phyloP scores from a whole-genome alignment of 768 basidiomycete species.

The Kondoa malvinella region DNA sequence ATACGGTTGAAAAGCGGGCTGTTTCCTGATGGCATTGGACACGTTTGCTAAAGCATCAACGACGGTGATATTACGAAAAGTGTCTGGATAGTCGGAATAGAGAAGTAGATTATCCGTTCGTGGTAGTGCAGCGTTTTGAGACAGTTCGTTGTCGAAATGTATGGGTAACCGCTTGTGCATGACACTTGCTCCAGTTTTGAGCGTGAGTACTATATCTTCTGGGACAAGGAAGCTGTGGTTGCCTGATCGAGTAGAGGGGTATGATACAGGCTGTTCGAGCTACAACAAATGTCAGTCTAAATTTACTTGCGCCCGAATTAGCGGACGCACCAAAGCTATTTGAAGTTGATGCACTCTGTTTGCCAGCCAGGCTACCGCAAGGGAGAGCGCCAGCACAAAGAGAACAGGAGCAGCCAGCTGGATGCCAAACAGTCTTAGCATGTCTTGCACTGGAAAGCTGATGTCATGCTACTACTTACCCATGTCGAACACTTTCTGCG shows the following conservation, averaged over 20 bases:
- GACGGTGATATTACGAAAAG: neutral
- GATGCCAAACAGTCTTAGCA: too few relatives aligned
- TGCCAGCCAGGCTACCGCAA: too few relatives aligned
- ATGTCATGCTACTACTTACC: too few relatives aligned
- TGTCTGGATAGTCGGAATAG: neutral
- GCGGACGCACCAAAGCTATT: too few relatives aligned
- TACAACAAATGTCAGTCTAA: too few relatives aligned
- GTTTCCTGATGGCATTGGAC: neutral
- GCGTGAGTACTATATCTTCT: neutral
- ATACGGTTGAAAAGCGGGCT: conserved; percentile 1
- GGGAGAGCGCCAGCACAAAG: too few relatives aligned
- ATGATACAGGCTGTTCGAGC: neutral
- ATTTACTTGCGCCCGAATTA: too few relatives aligned
- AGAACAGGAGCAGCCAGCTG: too few relatives aligned
- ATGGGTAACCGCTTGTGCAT: neutral
- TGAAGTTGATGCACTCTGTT: too few relatives aligned
- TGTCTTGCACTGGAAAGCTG: too few relatives aligned
- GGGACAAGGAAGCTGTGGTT: neutral
- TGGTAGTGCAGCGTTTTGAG: neutral
- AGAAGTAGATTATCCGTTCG: neutral
- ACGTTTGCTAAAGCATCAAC: neutral
- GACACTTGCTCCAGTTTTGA: conserved; percentile 1
- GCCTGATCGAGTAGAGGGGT: neutral
- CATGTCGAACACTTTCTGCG: too few relatives aligned
- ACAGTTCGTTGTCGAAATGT: conserved; percentile 3